These are phyloP conservation scores for Inosperma sp. DNA, from an alignment of 768 basidiomycete species.

Conservation along the genomic window DNA sequence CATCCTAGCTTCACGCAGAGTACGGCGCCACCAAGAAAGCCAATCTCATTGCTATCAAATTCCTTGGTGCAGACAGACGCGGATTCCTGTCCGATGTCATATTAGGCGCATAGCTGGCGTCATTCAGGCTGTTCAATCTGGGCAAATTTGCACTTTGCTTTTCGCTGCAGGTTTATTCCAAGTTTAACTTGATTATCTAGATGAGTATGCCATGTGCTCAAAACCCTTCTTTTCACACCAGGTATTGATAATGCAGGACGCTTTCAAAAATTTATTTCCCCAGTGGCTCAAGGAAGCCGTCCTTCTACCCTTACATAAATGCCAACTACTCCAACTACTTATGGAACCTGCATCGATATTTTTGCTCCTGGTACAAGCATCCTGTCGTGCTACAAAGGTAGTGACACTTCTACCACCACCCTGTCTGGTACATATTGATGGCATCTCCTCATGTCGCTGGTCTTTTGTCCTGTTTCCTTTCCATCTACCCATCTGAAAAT, in stretches of 20 bases:
- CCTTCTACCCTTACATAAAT: slow-evolving; percentile 75
- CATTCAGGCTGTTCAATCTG: slow-evolving; percentile 74
- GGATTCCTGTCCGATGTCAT: slow-evolving; percentile 95
- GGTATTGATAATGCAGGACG: slow-evolving; percentile 83
- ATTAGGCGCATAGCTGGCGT: slow-evolving; percentile 76
- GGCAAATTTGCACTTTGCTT: slow-evolving; percentile 94
- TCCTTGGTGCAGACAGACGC: slow-evolving; percentile 89
- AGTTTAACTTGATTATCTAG: slow-evolving; percentile 25
- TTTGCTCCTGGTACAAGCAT: slow-evolving; percentile 93
- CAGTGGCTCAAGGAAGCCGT: slow-evolving; percentile 85
- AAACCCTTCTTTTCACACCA: slow-evolving; percentile 20
- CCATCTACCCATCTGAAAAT: slow-evolving; percentile 66
- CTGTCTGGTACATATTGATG: slow-evolving; percentile 93
- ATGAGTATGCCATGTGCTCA: no score
- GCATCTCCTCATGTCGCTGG: slow-evolving; percentile 92
- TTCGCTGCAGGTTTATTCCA: slow-evolving; percentile 98
- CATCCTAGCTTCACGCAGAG: slow-evolving; percentile 86
- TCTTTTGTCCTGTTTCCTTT: slow-evolving; percentile 86
- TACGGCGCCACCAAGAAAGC: slow-evolving; percentile 97
- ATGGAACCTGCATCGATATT: slow-evolving; percentile 88
- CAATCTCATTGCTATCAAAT: slow-evolving; percentile 86
- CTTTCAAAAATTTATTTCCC: slow-evolving; percentile 93
- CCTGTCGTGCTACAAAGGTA: slow-evolving; percentile 77
- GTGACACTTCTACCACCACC: slow-evolving; percentile 55
- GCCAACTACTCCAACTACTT: slow-evolving; percentile 92